These are phyloP conservation scores for Arthrobotrys iridis DNA, from an alignment of 2,329 filamentous ascomycete genomes.

Conservation along the genomic window DNA sequence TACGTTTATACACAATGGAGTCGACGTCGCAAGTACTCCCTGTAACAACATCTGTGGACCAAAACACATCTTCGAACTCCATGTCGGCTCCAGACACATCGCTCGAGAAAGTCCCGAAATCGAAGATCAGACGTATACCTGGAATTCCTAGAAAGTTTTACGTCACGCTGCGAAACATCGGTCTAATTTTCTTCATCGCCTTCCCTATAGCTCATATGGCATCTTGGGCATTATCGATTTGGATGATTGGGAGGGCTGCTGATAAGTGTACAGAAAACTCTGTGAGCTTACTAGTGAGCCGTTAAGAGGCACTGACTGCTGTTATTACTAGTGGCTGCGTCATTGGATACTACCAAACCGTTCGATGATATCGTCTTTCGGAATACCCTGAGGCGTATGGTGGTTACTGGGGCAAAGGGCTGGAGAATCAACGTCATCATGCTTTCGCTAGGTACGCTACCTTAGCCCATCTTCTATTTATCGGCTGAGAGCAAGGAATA, in stretches of 20 bases:
- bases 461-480: not conserved
- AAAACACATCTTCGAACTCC: not conserved
- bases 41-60: not conserved
- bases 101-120: not conserved
- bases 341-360: not conserved
- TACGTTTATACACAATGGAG: no score
- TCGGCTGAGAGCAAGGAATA: no score
- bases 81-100: not conserved
- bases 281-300: no score
- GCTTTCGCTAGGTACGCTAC: conserved; percentile 12
- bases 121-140: not conserved
- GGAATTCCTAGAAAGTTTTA: not conserved
- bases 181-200: conserved; percentile 6
- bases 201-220: conserved; percentile 39
- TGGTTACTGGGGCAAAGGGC: not conserved
- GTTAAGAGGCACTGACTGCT: not conserved
- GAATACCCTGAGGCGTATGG: not conserved
- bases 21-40: no score
- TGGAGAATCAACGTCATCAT: conserved; percentile 36
- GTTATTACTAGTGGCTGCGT: not conserved
- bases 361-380: not conserved
- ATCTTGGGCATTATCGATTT: conserved; percentile 15
- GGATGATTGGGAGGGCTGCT: conserved; percentile 10
- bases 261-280: conserved; percentile 12
- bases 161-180: not conserved